Base-by-base conservation (phyloP, 192 early-diverging fungal species). In the Coemansia sp. region DNA sequence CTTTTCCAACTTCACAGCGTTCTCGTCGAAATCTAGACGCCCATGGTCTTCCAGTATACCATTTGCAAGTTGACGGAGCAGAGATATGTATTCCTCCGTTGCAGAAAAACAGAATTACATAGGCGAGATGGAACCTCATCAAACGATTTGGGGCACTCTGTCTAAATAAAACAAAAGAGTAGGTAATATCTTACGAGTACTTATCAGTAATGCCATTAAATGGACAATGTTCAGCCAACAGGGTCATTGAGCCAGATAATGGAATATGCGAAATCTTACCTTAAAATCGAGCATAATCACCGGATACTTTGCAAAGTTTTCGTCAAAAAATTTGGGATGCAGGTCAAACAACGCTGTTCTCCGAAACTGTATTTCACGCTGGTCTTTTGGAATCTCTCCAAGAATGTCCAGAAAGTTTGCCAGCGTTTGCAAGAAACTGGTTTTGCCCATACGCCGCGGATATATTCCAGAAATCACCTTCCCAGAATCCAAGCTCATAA, bases 251-350 rank as follows among this genome's bases (percentile, higher is more conserved):
- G 32, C 32, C 32, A 32, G 32, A 32, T 32, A 32, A 4, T 32
- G 32, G 32, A 32, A 1, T 4, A 32, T 32, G 32, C 2, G 0
- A 32, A 32, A 32, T 32, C 61, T 46, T 62, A 62, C 61, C 61
- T 62, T 62, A 12, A 62, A 14, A 48, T 62, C 61, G 7, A 62
- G 61, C 43, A 62, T 45, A 1, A 62, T 19, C 14, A 62, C 61
- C 7, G 61, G 61, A 32, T 62, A 62, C 39, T 48, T 62, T 13
- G n/a, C 61, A 62, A 62, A 62, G 22, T 62, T 62, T 46, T 14
- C n/a, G 2, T 46, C 43, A 12, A 62, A 62, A 19, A 62, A 62
- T 8, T 62, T 20, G 43, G 43, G 61, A 20, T 62, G 61, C 8
- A 45, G 7, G 6, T 62, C 61, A 14, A 16, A 46, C 22, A 62